A percentile compares a stretch with the other conserved stretches of the same genome.
These are phyloP conservation scores for Starmerella stigmatis DNA, from an alignment of 805 yeast species.

Conservation along the genomic window DNA sequence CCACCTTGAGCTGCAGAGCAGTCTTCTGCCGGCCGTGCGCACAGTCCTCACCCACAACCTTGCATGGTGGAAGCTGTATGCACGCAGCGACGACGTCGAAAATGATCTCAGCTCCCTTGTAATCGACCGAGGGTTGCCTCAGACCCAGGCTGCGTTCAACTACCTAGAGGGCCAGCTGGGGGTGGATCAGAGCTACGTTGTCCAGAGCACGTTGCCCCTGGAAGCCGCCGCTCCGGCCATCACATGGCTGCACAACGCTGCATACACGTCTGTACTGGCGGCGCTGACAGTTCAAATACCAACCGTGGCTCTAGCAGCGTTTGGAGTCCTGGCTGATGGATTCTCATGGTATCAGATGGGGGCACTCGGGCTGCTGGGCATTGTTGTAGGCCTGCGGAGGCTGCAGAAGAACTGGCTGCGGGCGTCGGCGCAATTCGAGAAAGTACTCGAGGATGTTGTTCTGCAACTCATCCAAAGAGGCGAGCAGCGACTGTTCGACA, in stretches of 20 bases:
- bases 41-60: conserved; percentile 17
- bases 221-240: not conserved
- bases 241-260: conserved; percentile 27
- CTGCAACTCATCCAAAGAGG: conserved; percentile 24
- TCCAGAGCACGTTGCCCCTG: not conserved
- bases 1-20: conserved; percentile 33
- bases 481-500: conserved; percentile 27
- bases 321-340: conserved; percentile 28
- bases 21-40: conserved; percentile 26
- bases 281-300: conserved; percentile 33
- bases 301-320: conserved; percentile 25
- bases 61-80: conserved; percentile 34
- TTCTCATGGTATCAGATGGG: conserved; percentile 30
- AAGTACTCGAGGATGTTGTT: conserved; percentile 24
- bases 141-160: conserved; percentile 25
- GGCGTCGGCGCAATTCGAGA: conserved; percentile 23
- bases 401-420: conserved; percentile 31
- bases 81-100: conserved; percentile 31
- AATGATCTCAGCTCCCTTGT: conserved; percentile 22
- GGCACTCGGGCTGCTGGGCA: conserved; percentile 31
- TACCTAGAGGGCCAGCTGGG: conserved; percentile 30
- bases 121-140: conserved; percentile 25
- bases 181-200: not conserved
- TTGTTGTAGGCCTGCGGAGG: conserved; percentile 30
- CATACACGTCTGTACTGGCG: conserved; percentile 25